Conservation (phyloP, 2,329 filamentous ascomycete genomes). For the Venturia aucupariae region DNA sequence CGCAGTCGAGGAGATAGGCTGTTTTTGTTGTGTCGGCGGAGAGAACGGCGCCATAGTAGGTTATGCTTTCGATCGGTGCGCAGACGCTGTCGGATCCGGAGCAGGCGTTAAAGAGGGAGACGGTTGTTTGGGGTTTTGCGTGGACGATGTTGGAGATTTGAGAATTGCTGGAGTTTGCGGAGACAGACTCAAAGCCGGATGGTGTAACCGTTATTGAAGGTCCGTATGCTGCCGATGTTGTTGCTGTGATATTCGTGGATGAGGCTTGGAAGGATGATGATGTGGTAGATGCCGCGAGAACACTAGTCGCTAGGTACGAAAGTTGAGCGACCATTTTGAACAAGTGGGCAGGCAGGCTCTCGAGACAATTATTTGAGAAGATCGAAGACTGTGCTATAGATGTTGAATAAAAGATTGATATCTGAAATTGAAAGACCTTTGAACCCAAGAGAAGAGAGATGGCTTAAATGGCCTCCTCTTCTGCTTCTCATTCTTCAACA, state of each 20-base stretch:
- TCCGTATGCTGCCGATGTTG: neutral
- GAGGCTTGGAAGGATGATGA: neutral
- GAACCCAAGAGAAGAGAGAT: neutral
- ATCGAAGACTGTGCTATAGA: no score
- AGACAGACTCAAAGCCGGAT: neutral
- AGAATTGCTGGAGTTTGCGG: neutral
- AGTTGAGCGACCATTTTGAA: conserved; percentile 2
- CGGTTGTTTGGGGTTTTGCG: conserved; percentile 8
- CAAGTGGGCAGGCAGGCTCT: neutral
- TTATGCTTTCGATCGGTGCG: neutral
- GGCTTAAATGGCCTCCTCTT: neutral
- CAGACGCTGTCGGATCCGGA: neutral
- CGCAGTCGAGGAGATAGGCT: conserved; percentile 13
- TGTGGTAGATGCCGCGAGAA: neutral
- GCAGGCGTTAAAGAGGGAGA: conserved; percentile 14
- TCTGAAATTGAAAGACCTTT: neutral
- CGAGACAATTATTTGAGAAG: no score
- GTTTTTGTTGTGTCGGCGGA: conserved; percentile 11
- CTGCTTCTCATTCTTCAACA: neutral
- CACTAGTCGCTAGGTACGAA: neutral
- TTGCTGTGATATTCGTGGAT: neutral
- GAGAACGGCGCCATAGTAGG: conserved; percentile 13
- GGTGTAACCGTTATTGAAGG: neutral
- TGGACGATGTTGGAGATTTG: neutral
- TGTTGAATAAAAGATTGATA: neutral